Evolutionary conservation across 2,329 filamentous ascomycete genomes (phyloP).

Genomic region (Ophiocordyceps camponoti-leonardi): DNA sequence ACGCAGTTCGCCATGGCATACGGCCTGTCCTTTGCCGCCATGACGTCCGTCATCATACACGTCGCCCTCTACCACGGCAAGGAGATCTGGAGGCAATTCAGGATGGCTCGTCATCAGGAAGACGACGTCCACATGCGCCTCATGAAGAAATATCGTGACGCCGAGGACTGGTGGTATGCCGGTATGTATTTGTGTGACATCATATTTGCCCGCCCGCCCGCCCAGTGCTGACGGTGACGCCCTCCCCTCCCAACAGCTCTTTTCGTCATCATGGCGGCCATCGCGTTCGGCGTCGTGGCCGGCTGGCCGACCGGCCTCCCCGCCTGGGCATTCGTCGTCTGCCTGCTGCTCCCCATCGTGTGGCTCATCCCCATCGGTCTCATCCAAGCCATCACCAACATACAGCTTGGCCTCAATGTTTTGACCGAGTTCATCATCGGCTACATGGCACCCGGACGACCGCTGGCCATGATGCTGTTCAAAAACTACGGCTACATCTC

Average conservation of each 20-base stretch:
- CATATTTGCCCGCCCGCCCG: conserved; percentile 5
- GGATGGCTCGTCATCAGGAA: conserved; percentile 35
- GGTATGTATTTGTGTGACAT: conserved; percentile 17
- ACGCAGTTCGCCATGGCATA: conserved; percentile 44
- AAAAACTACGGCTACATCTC: conserved; percentile 57
- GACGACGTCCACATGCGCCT: conserved; percentile 42
- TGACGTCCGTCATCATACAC: conserved; percentile 42
- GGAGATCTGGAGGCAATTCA: conserved; percentile 37
- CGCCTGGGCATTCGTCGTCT: conserved; percentile 40
- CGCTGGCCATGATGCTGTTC: conserved; percentile 63
- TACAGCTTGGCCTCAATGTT: conserved; percentile 50
- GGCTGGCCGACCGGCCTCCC: conserved; percentile 40
- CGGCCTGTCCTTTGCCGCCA: conserved; percentile 49
- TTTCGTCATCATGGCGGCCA: conserved; percentile 33
- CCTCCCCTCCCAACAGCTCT: conserved; percentile 14
- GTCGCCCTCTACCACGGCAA: conserved; percentile 36
- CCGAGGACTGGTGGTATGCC: conserved; percentile 42
- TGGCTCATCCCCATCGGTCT: conserved; percentile 46
- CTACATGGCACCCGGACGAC: conserved; percentile 54
- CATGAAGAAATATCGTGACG: conserved; percentile 44
- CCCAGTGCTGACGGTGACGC: neutral
- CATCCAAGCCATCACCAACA: conserved; percentile 43
- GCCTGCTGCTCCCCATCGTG: conserved; percentile 36
- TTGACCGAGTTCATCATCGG: conserved; percentile 58
- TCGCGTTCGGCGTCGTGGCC: conserved; percentile 36